Base-by-base conservation (phyloP, 371 early-diverging fungal genomes). In the Mortierella sp. region DNA sequence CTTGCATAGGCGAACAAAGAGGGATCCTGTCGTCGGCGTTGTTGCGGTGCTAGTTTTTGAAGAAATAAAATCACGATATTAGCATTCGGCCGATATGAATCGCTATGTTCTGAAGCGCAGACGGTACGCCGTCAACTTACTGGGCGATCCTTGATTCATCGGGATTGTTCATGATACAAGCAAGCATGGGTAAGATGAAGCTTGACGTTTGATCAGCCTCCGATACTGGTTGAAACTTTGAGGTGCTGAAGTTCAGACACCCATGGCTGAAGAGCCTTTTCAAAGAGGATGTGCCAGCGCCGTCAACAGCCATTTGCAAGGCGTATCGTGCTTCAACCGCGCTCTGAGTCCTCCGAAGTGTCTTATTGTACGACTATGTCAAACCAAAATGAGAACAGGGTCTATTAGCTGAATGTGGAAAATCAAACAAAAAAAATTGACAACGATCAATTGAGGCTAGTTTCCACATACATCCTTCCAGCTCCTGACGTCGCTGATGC, bases 141-240 rank as follows among this genome's bases (percentile, higher is more conserved):
- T 64, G 64, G 11, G 40, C 39, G 39, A 64, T 13, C 40, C 64
- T 64, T 19, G 24, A 37, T 64, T 64, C 64, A 22, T 64, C 64
- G 31, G 64, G 64, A 19, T 34, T 31, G 9, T 13, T 40, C 64
- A 64, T 64, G 8, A 64, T 40, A 29, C 40, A 40, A 5, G 64
- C 19, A 6, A 64, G 39, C 64, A 64, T 64, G 24, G 39, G 39
- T n/a, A 64, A 64, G 29, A 64, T 64, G 64, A 64, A 40, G 7
- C 13, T 14, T 11, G 39, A 37, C 31, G 64, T 64, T 64, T 64
- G 64, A 64, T 64, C 64, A 14, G 64, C 40, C 34, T 64, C 64
- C 14, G 40, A 64, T 29, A 40, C 39, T 8, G 64, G 40, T 13
- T 16, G 10, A 6, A 34, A 29, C 13, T 64, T 64, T 5, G 9